Base-by-base conservation (phyloP, 257 asterid genomes). In the Cordia subcordata region DNA sequence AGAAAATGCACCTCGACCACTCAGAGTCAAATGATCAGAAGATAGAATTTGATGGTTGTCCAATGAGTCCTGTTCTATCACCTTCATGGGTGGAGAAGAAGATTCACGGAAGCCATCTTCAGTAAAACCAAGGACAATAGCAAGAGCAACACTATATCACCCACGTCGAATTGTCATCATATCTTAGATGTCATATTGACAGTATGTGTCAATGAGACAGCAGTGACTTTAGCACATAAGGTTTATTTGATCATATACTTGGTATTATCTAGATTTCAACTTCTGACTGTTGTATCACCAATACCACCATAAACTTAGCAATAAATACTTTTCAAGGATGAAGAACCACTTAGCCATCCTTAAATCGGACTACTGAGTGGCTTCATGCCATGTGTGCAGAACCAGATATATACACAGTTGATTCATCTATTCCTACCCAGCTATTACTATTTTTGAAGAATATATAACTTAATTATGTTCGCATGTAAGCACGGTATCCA, bases 61-160 rank as follows among this genome's bases (percentile, higher is more conserved):
- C 62, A 33, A 73, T 82, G 79, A 85, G 78, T 66, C 94, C 94
- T 0, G 87, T 82, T 40, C 37, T 85, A 51, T 85, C 94, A 6
- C 94, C 94, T 68, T 83, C 87, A 1, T 85, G 90, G 94, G 94
- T 82, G 14, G 87, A 77, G 82, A 82, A 71, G 82, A 85, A 80
- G 77, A 82, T 85, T 63, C 82, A 76, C 37, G 78, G 77, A 13
- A 63, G 69, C 58, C 72, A 75, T 42, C 72, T 74, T 66, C 62
- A 68, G 33, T 67, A 63, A 63, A 42, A 27, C 51, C 15, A 58
- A 64, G 21, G 5, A 10, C 8, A 57, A 14, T 35, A 15, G 14
- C 65, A 22, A 42, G 47, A 42, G 10, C 15, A 11, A 42, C 10
- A 14, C 10, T 10, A 10, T 42, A 42, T 42, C 47, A 42, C 47